Evolutionary conservation across 148 eudicot species (phyloP), one percentile per base, ranked within the genome.

Genomic region (Rhododendron williamsianum): DNA sequence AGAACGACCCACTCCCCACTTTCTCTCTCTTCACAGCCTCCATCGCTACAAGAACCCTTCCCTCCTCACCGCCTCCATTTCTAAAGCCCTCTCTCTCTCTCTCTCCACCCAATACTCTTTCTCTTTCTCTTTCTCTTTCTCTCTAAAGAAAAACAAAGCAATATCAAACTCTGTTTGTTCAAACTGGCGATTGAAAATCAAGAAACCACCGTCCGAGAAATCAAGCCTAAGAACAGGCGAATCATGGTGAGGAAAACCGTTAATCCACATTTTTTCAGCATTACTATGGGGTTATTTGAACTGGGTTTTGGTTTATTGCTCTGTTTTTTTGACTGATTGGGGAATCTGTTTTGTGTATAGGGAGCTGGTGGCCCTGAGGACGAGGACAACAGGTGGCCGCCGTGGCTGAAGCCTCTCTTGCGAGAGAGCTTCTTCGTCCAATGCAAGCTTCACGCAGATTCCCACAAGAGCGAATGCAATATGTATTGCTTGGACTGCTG

Each of bases 401-500:
- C 92, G 77, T 95, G 97, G 97, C 81, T 93, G 85, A 93, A 93
- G 69, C 92, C 94, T 51, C 67, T 95, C 72, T 33, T 95, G 30
- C 85, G 84, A 0, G 92, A 93, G 60, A 90, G 84, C 27, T 95
- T 94, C 91, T 95, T 95, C 48, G 92, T 88, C 83, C 95, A 91
- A 49, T 95, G 97, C 85, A 89, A 91, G 76, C 84, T 83, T 21
- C 98, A 95, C 25, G 92, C 95, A 4, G 94, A 92, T 86, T 91
- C 95, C 9, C 95, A 94, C 87, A 94, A 93, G 84, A 92, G 93
- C 76, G 98, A 95, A 87, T 95, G 98, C 78, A 95, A 95, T 86
- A 93, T 95, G 98, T 95, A 88, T 83, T 96, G 98, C 43, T 89
- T 96, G 91, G 98, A 94, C 79, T 96, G 98, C 86, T 88, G 91